A percentile compares a stretch with the other conserved stretches of the same genome.
These are phyloP conservation scores for Stephanodiscus triporus DNA, from an alignment of 108 stramenopile genomes.

Conservation along the genomic window DNA sequence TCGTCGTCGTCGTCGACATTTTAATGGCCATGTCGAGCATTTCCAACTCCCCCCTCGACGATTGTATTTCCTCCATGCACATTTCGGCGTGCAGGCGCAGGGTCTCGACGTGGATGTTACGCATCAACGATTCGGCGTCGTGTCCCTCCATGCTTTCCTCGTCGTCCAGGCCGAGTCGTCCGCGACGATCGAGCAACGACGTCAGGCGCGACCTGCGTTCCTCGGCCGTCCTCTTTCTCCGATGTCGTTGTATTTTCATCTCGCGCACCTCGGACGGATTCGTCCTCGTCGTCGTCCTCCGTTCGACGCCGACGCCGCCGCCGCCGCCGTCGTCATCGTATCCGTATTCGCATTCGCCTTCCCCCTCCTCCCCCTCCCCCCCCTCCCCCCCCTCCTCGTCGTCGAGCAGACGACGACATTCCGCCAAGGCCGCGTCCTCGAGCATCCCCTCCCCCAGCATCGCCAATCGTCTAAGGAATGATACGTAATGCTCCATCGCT, in stretches of 20 bases:
- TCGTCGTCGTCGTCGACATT: too few species aligned
- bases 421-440: slow-evolving; percentile 41
- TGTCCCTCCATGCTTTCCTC: slow-evolving; percentile 75
- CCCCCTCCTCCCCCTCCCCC: slow-evolving; percentile 22
- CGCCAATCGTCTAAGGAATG: slow-evolving; percentile 63
- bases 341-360: slow-evolving; percentile 18
- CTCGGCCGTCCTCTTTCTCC: slow-evolving; percentile 16
- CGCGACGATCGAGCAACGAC: slow-evolving; percentile 57
- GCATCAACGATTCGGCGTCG: slow-evolving; percentile 70
- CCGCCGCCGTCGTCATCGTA: slow-evolving; percentile 35
- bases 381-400: slow-evolving; percentile 40
- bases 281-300: slow-evolving; percentile 7
- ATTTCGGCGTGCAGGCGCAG: slow-evolving; percentile 54
- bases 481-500: slow-evolving; percentile 56
- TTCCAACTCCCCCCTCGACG: slow-evolving; percentile 59
- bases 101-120: slow-evolving; percentile 55
- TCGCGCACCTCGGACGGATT: slow-evolving; percentile 37
- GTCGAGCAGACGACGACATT: slow-evolving; percentile 60
- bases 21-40: slow-evolving; percentile 70
- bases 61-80: slow-evolving; percentile 71
- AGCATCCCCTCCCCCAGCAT: slow-evolving; percentile 54
- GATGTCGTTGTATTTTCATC: slow-evolving; percentile 56
- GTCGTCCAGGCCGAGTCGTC: slow-evolving; percentile 48
- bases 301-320: slow-evolving; percentile 4
- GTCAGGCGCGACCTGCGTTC: slow-evolving; percentile 50